Percentiles rank a stretch among this genome's conserved stretches.
Evolutionary conservation across 495 filamentous ascomycete species (phyloP).

Genomic region (Penicillium coffeae): DNA sequence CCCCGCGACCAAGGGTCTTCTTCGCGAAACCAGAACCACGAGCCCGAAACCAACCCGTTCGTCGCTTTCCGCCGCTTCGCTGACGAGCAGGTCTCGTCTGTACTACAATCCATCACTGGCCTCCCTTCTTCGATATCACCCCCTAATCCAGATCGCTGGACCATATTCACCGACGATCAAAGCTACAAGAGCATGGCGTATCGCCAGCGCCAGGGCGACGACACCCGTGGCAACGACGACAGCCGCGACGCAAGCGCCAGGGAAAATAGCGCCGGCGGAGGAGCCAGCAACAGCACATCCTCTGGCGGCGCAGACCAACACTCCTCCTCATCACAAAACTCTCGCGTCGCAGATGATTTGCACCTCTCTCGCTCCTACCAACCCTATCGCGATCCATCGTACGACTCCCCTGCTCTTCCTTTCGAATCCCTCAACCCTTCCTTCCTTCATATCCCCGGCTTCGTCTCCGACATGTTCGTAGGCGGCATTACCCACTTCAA

Average conservation of each 20-base stretch:
- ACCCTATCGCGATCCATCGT: no score
- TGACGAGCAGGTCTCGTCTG: constrained; percentile 54
- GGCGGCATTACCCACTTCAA: constrained; percentile 25
- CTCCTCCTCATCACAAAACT: neutral
- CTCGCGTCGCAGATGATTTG: neutral
- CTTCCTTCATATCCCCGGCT: neutral
- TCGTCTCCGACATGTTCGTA: constrained; percentile 29
- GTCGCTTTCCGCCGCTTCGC: constrained; percentile 57
- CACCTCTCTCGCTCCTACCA: neutral
- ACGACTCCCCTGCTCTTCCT: no score
- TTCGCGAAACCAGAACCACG: neutral
- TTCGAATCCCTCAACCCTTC: constrained; percentile 3
- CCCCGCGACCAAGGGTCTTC: constrained; percentile 2
- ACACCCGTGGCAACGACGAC: constrained; percentile 9
- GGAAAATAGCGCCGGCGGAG: constrained; percentile 3
- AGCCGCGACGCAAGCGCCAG: constrained; percentile 8
- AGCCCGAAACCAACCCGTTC: constrained; percentile 49
- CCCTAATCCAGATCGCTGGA: constrained; percentile 33
- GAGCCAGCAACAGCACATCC: constrained; percentile 5
- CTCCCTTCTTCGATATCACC: constrained; percentile 36
- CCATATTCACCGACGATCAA: constrained; percentile 31
- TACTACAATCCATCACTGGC: constrained; percentile 50
- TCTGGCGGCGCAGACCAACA: constrained; percentile 5
- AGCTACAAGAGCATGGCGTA: constrained; percentile 20
- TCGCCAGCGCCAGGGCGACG: constrained; percentile 15